Percentiles rank a stretch among this genome's conserved stretches.
Evolutionary conservation across 129 eudicot genomes (phyloP).

Genomic region (Ambrosia artemisiifolia): DNA sequence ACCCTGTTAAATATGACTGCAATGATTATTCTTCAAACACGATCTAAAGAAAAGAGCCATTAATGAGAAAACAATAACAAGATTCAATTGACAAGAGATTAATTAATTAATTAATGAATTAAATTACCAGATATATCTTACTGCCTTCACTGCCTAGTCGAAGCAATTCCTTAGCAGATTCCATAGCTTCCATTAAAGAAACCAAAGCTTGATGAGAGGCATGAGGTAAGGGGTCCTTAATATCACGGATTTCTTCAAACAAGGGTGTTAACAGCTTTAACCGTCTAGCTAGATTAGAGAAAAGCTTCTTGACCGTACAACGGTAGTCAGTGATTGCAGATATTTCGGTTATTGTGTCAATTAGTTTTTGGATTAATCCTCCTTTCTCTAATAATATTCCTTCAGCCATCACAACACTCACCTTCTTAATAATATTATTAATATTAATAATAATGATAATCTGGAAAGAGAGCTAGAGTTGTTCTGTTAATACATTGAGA

Average conservation of each 20-base stretch:
- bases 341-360: slow-evolving; percentile 53
- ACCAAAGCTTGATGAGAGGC: slow-evolving; percentile 35
- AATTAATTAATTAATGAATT: too few species aligned
- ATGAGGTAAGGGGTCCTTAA: slow-evolving; percentile 38
- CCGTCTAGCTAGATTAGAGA: slow-evolving; percentile 69
- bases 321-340: slow-evolving; percentile 60
- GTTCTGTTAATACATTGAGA: neutral
- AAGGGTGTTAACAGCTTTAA: slow-evolving; percentile 77
- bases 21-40: neutral
- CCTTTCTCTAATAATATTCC: slow-evolving; percentile 36
- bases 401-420: slow-evolving; percentile 33
- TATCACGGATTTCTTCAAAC: slow-evolving; percentile 91
- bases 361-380: slow-evolving; percentile 46
- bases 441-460: neutral
- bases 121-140: slow-evolving; percentile 70
- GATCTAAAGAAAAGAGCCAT: slow-evolving; percentile 8
- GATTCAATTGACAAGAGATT: neutral
- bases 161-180: slow-evolving; percentile 68
- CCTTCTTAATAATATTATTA: neutral
- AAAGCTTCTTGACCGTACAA: slow-evolving; percentile 63
- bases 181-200: slow-evolving; percentile 42
- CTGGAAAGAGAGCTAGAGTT: neutral
- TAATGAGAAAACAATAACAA: neutral
- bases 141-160: slow-evolving; percentile 72
- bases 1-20: neutral